Base-by-base conservation (phyloP, 2,329 filamentous ascomycete genomes). In the Xylaria sp. region DNA sequence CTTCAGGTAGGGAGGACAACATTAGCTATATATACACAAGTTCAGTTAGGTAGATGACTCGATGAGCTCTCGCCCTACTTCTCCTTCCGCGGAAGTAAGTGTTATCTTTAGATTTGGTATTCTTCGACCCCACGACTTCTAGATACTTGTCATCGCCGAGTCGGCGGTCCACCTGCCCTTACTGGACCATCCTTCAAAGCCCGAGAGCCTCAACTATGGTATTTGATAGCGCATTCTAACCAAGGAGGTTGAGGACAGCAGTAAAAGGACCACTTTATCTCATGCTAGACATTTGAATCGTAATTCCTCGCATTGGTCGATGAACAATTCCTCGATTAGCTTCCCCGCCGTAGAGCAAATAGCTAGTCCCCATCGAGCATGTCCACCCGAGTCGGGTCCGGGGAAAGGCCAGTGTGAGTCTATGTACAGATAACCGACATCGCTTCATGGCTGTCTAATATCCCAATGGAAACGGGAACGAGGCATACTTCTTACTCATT, bases 381-480 rank as follows among this genome's bases (percentile, higher is more conserved):
- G 76, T 77, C 73, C 72, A 74, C 44, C 70, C 76, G 73, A 72
- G 52, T n/a, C 25, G 2, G 34, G 50, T 50, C 18, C 41, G 7
- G 50, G 51, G 25, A 51, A 39, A 62, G 39, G 28, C 25, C 9
- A 31, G 25, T 37, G 55, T 56, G 65, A 67, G 55, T 62, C 51
- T 64, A 54, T 23, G 20, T 41, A 31, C 6, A 48, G 41, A 12
- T 60, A 9, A n/a, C 68, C 70, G 68, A 68, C 52, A 68, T 70
- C 62, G 68, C 65, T 63, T 44, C 34, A 10, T 67, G 58, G 52
- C 60, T 60, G 31, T 13, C 3, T 23, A 60, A 6, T 44, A 34
- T 6, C 5, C 10, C 18, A 20, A 23, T 23, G 20, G 56, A 31
- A 15, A 31, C 7, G 9, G 4, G 56, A 8, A 23, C 4, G 12